Evolutionary conservation across 768 basidiomycete genomes (phyloP).

Genomic region (Rhodotorula kratochvilovae): DNA sequence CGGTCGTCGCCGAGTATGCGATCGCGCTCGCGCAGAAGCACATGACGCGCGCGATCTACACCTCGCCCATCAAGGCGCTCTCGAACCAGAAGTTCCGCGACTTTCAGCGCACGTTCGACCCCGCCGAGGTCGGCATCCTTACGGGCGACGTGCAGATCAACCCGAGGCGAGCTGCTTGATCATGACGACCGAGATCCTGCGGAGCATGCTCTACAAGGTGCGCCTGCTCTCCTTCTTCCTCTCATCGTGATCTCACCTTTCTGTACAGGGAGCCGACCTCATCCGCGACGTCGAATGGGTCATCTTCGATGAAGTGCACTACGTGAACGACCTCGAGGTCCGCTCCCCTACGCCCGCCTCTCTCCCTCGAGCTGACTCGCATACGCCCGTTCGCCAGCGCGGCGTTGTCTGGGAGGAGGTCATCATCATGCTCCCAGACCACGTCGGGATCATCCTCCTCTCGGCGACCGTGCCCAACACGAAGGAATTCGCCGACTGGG

Average conservation of each 20-base stretch:
- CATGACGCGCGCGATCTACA: conserved; percentile 99
- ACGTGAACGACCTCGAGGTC: conserved; percentile 98
- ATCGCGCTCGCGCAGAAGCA: conserved; percentile 94
- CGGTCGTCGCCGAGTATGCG: conserved; percentile 97
- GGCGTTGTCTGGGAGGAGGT: conserved; percentile 99
- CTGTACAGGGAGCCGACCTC: conserved; percentile 89
- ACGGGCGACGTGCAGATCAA: conserved; percentile 99
- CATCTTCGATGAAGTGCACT: conserved; percentile 99
- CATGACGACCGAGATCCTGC: conserved; percentile 95
- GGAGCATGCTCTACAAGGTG: conserved; percentile 98
- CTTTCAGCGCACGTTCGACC: conserved; percentile 92
- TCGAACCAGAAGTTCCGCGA: conserved; percentile 99
- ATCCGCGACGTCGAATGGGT: conserved; percentile 99
- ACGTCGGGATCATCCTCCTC: conserved; percentile 92
- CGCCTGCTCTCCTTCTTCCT: conserved; percentile 56
- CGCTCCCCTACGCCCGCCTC: neutral
- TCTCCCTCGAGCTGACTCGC: conserved; percentile 1
- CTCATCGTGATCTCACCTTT: neutral
- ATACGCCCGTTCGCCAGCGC: conserved; percentile 55
- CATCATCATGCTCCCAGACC: conserved; percentile 98
- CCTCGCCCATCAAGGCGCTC: conserved; percentile 95
- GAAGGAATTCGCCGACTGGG: conserved; percentile 98
- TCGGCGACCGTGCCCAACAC: conserved; percentile 98
- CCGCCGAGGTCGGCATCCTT: conserved; percentile 85
- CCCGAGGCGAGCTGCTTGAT: conserved; percentile 94